phyloP scores from a whole-genome alignment of 176 grass and related monocot genomes.

The Pharus latifolius region DNA sequence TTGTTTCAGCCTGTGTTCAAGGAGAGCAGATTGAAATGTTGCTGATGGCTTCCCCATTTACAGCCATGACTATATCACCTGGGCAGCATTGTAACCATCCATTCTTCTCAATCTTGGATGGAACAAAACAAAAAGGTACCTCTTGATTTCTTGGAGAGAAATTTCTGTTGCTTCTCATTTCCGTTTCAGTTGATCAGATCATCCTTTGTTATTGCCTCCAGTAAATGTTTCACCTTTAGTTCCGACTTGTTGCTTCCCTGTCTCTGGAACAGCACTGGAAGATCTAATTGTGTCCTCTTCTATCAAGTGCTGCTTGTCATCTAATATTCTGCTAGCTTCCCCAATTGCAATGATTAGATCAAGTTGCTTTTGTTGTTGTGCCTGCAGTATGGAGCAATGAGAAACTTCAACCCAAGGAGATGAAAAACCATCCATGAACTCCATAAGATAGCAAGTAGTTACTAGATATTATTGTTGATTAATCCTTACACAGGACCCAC shows the following conservation, averaged over 20 bases:
- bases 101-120: background rate
- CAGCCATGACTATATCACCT: background rate
- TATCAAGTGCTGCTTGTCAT: constrained; percentile 10
- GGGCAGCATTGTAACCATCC: background rate
- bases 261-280: constrained; percentile 3
- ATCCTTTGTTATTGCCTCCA: constrained; percentile 35
- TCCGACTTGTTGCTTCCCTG: background rate
- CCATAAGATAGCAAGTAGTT: background rate
- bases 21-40: background rate
- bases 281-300: background rate
- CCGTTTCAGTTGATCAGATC: constrained; percentile 4
- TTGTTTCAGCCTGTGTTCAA: background rate
- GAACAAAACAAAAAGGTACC: constrained; percentile 2
- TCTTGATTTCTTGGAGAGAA: background rate
- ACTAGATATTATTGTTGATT: background rate
- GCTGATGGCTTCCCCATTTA: background rate
- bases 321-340: constrained; percentile 28
- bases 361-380: constrained; percentile 87
- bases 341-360: constrained; percentile 68
- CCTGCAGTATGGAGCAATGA: constrained; percentile 21
- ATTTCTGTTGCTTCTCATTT: background rate
- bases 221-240: constrained; percentile 2
- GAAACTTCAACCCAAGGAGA: background rate
- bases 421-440: background rate
- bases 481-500: background rate